phyloP scores from a whole-genome alignment of 495 filamentous ascomycete species.

The Aspergillus haitiensis region DNA sequence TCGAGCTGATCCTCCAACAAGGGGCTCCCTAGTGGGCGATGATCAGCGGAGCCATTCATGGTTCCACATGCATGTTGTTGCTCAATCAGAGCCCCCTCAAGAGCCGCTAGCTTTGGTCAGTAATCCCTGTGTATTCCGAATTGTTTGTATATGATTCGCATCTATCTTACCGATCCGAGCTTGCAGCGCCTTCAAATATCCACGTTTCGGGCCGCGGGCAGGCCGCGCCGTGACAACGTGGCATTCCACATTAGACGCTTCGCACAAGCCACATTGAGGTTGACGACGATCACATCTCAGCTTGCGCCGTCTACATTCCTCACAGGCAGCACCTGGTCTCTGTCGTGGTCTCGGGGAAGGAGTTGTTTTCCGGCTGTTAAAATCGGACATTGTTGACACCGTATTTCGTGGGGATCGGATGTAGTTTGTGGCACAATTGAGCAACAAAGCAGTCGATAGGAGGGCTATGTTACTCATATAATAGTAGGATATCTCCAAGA shows the following conservation, averaged over 20 bases:
- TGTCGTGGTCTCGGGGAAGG: constrained; percentile 1
- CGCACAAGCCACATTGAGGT: constrained; percentile 46
- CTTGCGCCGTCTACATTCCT: constrained; percentile 52
- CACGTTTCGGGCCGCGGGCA: constrained; percentile 50
- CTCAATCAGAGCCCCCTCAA: background rate
- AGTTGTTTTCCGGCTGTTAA: background rate
- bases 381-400: background rate
- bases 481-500: too few relatives aligned
- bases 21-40: background rate
- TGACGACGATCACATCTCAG: constrained; percentile 49
- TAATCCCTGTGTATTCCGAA: background rate
- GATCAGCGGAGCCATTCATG: background rate
- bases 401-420: too few relatives aligned
- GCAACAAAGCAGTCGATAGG: too few relatives aligned
- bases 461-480: too few relatives aligned
- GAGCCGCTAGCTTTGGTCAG: background rate
- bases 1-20: background rate
- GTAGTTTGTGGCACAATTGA: too few relatives aligned
- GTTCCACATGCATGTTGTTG: background rate
- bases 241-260: constrained; percentile 42
- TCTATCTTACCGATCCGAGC: constrained; percentile 40
- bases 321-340: constrained; percentile 33
- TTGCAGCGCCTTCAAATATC: constrained; percentile 47
- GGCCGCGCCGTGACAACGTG: constrained; percentile 39
- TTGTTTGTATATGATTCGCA: constrained; percentile 13